A percentile compares a stretch with the other conserved stretches of the same genome.
Evolutionary conservation across 305 asterid species (phyloP).

Genomic region (Rubia balearica): DNA sequence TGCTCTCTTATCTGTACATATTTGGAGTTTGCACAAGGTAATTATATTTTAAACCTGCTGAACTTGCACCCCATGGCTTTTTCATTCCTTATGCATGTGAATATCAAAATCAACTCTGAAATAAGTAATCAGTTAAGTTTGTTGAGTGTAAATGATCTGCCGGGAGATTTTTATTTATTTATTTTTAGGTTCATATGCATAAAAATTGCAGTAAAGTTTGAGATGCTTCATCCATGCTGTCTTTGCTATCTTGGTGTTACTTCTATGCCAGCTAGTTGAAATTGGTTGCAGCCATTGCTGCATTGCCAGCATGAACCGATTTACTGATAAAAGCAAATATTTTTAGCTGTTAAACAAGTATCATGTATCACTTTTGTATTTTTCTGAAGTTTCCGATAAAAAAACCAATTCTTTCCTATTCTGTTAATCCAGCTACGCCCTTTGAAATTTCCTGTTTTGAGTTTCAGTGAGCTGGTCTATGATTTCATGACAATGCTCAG

Average conservation of each 20-base stretch:
- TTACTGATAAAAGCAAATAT: not conserved
- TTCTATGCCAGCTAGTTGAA: not conserved
- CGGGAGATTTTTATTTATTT: not conserved
- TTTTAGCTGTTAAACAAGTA: not conserved
- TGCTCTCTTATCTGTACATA: constrained; percentile 63
- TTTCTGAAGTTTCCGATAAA: not conserved
- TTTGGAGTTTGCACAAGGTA: constrained; percentile 88
- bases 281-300: not conserved
- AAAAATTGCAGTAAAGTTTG: not conserved
- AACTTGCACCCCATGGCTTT: constrained; percentile 1
- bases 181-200: not conserved
- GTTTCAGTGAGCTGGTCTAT: constrained; percentile 75
- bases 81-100: not conserved
- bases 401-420: not conserved
- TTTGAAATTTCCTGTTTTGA: constrained; percentile 18
- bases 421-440: no score
- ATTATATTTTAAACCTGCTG: not conserved
- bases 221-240: not conserved
- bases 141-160: not conserved
- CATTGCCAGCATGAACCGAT: not conserved
- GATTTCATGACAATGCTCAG: constrained; percentile 85
- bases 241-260: not conserved
- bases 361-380: not conserved
- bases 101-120: not conserved
- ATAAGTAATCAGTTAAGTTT: not conserved